Evolutionary conservation across 2,329 filamentous ascomycete genomes (phyloP).

Genomic region (Paraconiothyrium brasiliense): DNA sequence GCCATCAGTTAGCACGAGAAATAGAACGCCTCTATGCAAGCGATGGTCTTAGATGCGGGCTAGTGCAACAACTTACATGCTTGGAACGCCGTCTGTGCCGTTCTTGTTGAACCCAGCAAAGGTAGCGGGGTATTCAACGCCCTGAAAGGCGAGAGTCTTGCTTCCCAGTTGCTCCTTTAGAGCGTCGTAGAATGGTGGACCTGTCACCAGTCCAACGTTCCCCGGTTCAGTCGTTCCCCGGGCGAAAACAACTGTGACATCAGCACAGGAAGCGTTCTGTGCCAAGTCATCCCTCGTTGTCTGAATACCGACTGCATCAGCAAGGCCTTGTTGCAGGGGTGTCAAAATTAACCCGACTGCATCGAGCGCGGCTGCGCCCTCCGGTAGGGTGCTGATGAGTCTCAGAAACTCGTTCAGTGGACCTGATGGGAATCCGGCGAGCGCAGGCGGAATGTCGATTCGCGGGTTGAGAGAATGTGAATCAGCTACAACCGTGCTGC

Average conservation of each 20-base stretch:
- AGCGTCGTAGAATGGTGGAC: conserved; percentile 35
- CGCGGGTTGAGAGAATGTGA: not conserved
- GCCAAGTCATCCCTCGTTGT: conserved; percentile 17
- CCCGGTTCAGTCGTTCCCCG: conserved; percentile 7
- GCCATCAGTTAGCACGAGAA: not conserved
- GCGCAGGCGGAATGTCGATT: conserved; percentile 9
- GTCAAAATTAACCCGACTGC: conserved; percentile 15
- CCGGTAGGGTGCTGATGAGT: conserved; percentile 16
- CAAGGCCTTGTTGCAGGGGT: conserved; percentile 15
- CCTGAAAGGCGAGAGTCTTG: conserved; percentile 22
- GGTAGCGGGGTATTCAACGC: conserved; percentile 22
- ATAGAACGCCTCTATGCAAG: too few relatives aligned
- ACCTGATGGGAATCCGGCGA: conserved; percentile 15
- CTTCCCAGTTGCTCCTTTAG: conserved; percentile 18
- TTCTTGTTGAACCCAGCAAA: conserved; percentile 21
- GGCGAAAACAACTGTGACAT: conserved; percentile 4
- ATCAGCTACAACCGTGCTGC: not conserved
- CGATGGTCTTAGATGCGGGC: not conserved
- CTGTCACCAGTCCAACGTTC: conserved; percentile 50
- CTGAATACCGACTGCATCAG: conserved; percentile 11
- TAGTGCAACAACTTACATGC: conserved; percentile 17
- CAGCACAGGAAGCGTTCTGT: conserved; percentile 1
- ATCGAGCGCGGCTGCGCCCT: conserved; percentile 17
- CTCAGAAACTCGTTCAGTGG: conserved; percentile 17
- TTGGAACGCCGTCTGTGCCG: conserved; percentile 19